Base-by-base conservation (phyloP, 2,329 filamentous ascomycete species). In the Hypomyces rosellus region DNA sequence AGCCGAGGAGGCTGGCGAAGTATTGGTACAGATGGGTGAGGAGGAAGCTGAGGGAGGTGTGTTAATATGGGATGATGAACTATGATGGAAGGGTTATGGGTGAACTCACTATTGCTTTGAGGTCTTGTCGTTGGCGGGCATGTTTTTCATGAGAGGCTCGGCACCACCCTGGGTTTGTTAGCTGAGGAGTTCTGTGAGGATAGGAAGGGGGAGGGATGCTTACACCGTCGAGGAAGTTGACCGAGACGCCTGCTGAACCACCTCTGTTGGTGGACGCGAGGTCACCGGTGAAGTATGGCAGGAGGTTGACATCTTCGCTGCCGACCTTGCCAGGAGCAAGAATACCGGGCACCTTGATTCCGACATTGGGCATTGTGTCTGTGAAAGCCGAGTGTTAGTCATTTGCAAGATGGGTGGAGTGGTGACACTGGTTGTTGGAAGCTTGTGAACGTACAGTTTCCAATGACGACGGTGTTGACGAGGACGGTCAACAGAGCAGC, bases 391-490 rank as follows among this genome's bases (percentile, higher is more conserved):
- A 20, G 50, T 22, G 11, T 16, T 14, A 33, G 7, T 30, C 6
- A 20, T 22, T 22, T 20, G 20, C 25, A 30, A 30, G 25, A 20
- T 50, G 30, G 39, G 12, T n/a, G 4, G 5, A 11, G 5, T 4
- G 30, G 20, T 20, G 3, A 20, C 20, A 20, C 20, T 25, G 18
- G 8, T 18, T 14, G 13, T 30, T 48, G n/a, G n/a, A n/a, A n/a
- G n/a, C n/a, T 33, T 13, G 7, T 33, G 14, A 8, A 53, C 70
- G 56, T 61, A 75, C 74, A 81, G 64, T 81, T 82, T n/a, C 81
- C 81, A 56, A 82, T 80, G 54, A 84, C 78, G 16, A 76, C 81
- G 6, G 79, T 83, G 65, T 84, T 84, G 58, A 84, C 79, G 4
- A 84, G 63, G 1, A 79, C 66, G 2, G 74, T 80, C 58, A 84